phyloP scores from a whole-genome alignment of 345 rosid species.

The Arabidopsis thaliana region TAIR10.1 NC_003074.8:103001-103500 shows the following conservation, averaged over 20 bases:
- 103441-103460: background rate
- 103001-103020: background rate
- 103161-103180: conserved; percentile 92
- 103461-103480: background rate
- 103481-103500: conserved; percentile 6
- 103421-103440: too few relatives aligned
- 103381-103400: conserved; percentile 39
- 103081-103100: too few relatives aligned
- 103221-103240: conserved; percentile 63
- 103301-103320: conserved; percentile 47
- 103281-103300: conserved; percentile 68
- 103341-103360: conserved; percentile 64
- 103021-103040: background rate
- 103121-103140: conserved; percentile 49
- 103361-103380: conserved; percentile 62
- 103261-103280: conserved; percentile 57
- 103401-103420: conserved; percentile 32
- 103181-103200: conserved; percentile 78
- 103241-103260: conserved; percentile 66
- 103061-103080: background rate
- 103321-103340: conserved; percentile 50
- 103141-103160: conserved; percentile 66
- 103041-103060: background rate
- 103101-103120: background rate
- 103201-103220: conserved; percentile 67